Conservation (phyloP, 129 eudicot species). For the Pulicaria dysenterica region DNA sequence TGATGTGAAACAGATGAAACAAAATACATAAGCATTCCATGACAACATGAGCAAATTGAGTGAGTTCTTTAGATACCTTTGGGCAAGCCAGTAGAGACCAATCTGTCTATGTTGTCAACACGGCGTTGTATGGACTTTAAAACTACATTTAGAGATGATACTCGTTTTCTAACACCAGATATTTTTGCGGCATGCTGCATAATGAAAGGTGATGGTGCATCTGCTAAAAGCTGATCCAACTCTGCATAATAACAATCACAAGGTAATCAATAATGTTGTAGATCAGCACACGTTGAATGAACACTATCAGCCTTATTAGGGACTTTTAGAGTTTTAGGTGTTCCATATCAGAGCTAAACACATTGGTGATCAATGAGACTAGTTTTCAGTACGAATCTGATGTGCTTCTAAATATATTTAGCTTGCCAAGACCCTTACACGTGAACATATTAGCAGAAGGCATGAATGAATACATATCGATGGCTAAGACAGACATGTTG, state of each 20-base stretch:
- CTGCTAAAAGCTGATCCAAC: constrained; percentile 89
- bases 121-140: constrained; percentile 81
- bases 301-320: background rate
- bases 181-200: constrained; percentile 91
- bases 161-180: constrained; percentile 79
- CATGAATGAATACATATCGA: too few relatives aligned
- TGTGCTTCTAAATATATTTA: background rate
- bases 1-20: background rate
- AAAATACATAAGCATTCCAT: constrained; percentile 12
- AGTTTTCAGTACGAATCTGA: constrained; percentile 7
- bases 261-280: background rate
- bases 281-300: background rate
- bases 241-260: constrained; percentile 48
- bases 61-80: constrained; percentile 50
- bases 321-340: background rate
- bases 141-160: constrained; percentile 64
- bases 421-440: background rate
- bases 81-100: constrained; percentile 62
- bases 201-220: constrained; percentile 91
- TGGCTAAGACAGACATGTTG: too few relatives aligned
- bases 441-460: background rate
- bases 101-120: constrained; percentile 74
- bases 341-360: background rate
- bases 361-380: background rate
- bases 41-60: background rate